Percentiles rank a stretch among this genome's conserved stretches.
These are phyloP conservation scores for Penicillium frequentans DNA, from an alignment of 2,329 filamentous ascomycete species.

Conservation along the genomic window DNA sequence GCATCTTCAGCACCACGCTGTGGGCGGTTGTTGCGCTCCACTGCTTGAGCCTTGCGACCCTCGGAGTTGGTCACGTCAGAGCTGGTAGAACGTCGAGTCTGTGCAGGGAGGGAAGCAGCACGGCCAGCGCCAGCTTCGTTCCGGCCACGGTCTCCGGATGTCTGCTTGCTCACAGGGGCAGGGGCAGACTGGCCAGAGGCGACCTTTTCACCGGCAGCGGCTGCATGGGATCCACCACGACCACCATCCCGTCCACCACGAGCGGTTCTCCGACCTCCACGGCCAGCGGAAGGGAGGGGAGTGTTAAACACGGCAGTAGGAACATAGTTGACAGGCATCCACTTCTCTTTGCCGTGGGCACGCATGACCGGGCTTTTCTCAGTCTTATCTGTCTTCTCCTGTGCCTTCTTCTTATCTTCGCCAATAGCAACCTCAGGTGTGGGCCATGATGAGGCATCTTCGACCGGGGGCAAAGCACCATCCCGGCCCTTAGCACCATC, in stretches of 20 bases:
- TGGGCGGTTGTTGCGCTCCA: slow-evolving; percentile 25
- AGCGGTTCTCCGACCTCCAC: slow-evolving; percentile 55
- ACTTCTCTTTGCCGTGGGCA: slow-evolving; percentile 71
- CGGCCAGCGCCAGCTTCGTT: slow-evolving; percentile 37
- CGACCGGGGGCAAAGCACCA: slow-evolving; percentile 61
- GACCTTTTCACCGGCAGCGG: slow-evolving; percentile 35
- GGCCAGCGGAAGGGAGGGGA: slow-evolving; percentile 56
- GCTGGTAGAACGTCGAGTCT: slow-evolving; percentile 36
- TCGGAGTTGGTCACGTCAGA: slow-evolving; percentile 32
- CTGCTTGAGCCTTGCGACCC: slow-evolving; percentile 32
- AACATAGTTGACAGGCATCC: slow-evolving; percentile 79
- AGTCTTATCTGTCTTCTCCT: slow-evolving; percentile 60
- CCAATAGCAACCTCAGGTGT: slow-evolving; percentile 78
- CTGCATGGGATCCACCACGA: slow-evolving; percentile 44
- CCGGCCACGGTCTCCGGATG: slow-evolving; percentile 33
- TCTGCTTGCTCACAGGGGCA: slow-evolving; percentile 30
- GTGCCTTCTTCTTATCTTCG: slow-evolving; percentile 72
- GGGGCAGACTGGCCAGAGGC: slow-evolving; percentile 29
- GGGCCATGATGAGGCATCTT: slow-evolving; percentile 81
- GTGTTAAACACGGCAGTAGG: slow-evolving; percentile 87
- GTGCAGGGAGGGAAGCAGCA: slow-evolving; percentile 42
- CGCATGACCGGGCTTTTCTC: slow-evolving; percentile 59
- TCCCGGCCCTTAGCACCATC: slow-evolving; percentile 45
- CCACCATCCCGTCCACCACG: slow-evolving; percentile 56
- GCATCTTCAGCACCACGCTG: slow-evolving; percentile 33